Percentiles rank a stretch among this genome's conserved stretches.
These are phyloP conservation scores for Bipolaris zeicola DNA, from an alignment of 2,329 filamentous ascomycete genomes.

Conservation along the genomic window DNA sequence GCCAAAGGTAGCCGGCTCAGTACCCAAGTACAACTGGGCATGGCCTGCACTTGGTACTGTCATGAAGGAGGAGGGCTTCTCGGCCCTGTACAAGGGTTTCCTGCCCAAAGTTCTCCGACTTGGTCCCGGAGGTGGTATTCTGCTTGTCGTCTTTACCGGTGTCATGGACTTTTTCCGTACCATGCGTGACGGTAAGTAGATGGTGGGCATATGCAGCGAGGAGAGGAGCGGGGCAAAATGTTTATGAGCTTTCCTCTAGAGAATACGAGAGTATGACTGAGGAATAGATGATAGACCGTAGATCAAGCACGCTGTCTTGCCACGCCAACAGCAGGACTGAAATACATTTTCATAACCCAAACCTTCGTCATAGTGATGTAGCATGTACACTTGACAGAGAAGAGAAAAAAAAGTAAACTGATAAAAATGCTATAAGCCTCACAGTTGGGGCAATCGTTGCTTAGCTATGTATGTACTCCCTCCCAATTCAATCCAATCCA, in stretches of 20 bases:
- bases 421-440: background rate
- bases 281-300: background rate
- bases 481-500: background rate
- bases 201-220: background rate
- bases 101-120: slow-evolving; percentile 87
- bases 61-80: slow-evolving; percentile 89
- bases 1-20: slow-evolving; percentile 76
- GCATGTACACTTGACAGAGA: no score
- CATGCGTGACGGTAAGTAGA: slow-evolving; percentile 55
- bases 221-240: no score
- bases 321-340: background rate
- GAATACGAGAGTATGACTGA: background rate
- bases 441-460: slow-evolving; percentile 1
- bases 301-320: background rate
- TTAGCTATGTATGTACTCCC: background rate
- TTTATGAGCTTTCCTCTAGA: background rate
- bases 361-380: no score
- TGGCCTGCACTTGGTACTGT: slow-evolving; percentile 86
- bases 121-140: slow-evolving; percentile 73
- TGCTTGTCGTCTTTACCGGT: slow-evolving; percentile 84
- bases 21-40: slow-evolving; percentile 99
- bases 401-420: background rate
- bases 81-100: slow-evolving; percentile 96
- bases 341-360: background rate
- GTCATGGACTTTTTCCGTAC: slow-evolving; percentile 92